Evolutionary conservation across 768 basidiomycete species (phyloP).

Genomic region (Tricholoma matsutake): DNA sequence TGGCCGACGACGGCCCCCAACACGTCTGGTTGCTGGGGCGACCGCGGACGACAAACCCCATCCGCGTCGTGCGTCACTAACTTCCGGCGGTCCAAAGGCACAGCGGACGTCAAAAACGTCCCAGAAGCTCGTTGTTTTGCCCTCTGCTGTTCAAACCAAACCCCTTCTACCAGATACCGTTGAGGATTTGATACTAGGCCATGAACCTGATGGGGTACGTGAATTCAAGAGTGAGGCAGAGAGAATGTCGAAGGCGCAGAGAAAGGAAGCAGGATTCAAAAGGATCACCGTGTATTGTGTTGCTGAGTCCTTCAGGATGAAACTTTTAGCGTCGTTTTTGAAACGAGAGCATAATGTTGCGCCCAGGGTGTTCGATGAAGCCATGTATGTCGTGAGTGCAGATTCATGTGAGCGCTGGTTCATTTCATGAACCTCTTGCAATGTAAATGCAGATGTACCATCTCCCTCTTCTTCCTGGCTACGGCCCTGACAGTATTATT

Average conservation of each 20-base stretch:
- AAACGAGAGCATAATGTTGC: conserved; percentile 92
- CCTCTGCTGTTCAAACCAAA: conserved; percentile 85
- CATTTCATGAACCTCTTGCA: conserved; percentile 3
- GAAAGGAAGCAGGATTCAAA: conserved; percentile 76
- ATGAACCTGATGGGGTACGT: conserved; percentile 65
- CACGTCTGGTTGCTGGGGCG: conserved; percentile 28
- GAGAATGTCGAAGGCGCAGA: conserved; percentile 82
- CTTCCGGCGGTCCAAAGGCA: conserved; percentile 44
- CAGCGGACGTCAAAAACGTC: conserved; percentile 88
- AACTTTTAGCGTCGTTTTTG: conserved; percentile 76
- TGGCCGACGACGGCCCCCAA: conserved; percentile 27
- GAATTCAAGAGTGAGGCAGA: conserved; percentile 87
- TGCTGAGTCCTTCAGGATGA: conserved; percentile 83
- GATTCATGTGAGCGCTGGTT: not conserved
- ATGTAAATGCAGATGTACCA: conserved; percentile 70
- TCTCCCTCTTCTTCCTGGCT: conserved; percentile 87
- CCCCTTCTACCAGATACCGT: conserved; percentile 49
- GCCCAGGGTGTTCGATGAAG: conserved; percentile 89
- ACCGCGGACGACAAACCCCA: conserved; percentile 18
- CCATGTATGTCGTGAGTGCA: conserved; percentile 79
- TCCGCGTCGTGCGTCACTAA: conserved; percentile 38
- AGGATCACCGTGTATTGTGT: conserved; percentile 89
- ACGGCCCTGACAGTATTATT: conserved; percentile 78
- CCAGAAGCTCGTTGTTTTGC: conserved; percentile 87
- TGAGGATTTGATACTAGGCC: conserved; percentile 54